A percentile compares a stretch with the other conserved stretches of the same genome.
These are phyloP conservation scores for Cryptococcus sp. DNA, from an alignment of 1,284 basidiomycete genomes.

Conservation along the genomic window DNA sequence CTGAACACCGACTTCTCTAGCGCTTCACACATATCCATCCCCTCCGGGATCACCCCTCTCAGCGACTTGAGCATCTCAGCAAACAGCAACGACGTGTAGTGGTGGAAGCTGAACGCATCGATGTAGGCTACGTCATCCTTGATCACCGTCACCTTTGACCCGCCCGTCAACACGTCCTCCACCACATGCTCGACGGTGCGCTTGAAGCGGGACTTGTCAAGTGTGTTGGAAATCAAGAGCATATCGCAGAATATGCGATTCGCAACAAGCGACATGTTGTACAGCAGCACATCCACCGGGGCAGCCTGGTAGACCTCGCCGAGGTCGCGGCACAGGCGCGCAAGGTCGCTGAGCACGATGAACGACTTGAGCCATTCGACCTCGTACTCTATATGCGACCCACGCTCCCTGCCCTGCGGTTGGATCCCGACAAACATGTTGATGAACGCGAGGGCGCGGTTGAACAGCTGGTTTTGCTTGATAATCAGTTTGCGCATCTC, in stretches of 20 bases:
- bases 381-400: slow-evolving; percentile 87
- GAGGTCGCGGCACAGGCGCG: slow-evolving; percentile 80
- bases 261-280: slow-evolving; percentile 66
- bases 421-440: slow-evolving; percentile 88
- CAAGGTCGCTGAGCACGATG: slow-evolving; percentile 82
- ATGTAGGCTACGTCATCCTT: slow-evolving; percentile 65
- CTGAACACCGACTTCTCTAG: slow-evolving; percentile 22
- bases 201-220: slow-evolving; percentile 64
- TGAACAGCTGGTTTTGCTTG: slow-evolving; percentile 60
- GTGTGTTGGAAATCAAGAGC: slow-evolving; percentile 42
- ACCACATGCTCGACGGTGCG: slow-evolving; percentile 60
- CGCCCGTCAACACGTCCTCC: slow-evolving; percentile 21
- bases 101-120: slow-evolving; percentile 65
- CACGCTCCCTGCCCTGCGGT: slow-evolving; percentile 75
- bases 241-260: slow-evolving; percentile 67
- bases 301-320: slow-evolving; percentile 70
- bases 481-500: slow-evolving; percentile 75
- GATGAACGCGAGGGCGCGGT: slow-evolving; percentile 62
- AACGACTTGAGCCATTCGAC: slow-evolving; percentile 94
- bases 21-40: slow-evolving; percentile 15
- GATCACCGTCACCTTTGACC: slow-evolving; percentile 51
- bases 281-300: slow-evolving; percentile 59
- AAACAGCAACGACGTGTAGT: slow-evolving; percentile 87
- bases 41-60: slow-evolving; percentile 15
- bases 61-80: slow-evolving; percentile 75